Evolutionary conservation across 768 basidiomycete species (phyloP).

Genomic region (Phaeotremella skinneri): DNA sequence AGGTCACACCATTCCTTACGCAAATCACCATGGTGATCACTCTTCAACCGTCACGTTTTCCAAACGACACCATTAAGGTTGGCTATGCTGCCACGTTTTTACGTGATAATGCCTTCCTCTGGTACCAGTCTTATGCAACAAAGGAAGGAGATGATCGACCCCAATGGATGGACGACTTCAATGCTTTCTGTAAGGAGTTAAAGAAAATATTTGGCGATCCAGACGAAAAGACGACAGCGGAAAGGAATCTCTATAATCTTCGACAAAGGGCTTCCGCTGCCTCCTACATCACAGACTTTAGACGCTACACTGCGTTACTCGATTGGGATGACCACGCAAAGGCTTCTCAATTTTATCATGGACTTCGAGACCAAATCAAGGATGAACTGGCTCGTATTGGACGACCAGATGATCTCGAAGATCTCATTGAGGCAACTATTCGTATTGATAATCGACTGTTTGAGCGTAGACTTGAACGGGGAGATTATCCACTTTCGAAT

Average conservation of each 20-base stretch:
- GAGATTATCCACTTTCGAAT: neutral
- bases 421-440: neutral
- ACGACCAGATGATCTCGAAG: neutral
- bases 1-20: conserved; percentile 1
- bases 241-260: neutral
- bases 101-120: conserved; percentile 2
- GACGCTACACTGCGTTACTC: neutral
- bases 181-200: neutral
- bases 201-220: conserved; percentile 7
- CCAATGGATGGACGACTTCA: too few relatives aligned
- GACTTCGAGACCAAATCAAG: conserved; percentile 5
- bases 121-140: conserved; percentile 11
- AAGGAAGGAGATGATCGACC: too few relatives aligned
- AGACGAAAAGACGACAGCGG: conserved; percentile 8
- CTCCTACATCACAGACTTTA: conserved; percentile 8
- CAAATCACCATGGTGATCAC: conserved; percentile 12
- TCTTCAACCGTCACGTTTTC: conserved; percentile 1
- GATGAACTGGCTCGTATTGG: conserved; percentile 6
- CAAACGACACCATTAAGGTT: conserved; percentile 3
- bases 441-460: conserved; percentile 1
- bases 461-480: neutral
- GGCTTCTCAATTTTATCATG: conserved; percentile 7
- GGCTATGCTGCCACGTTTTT: conserved; percentile 4
- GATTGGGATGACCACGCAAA: conserved; percentile 1
- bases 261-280: neutral